Evolutionary conservation across 108 stramenopile genomes (phyloP).

Genomic region (Nitzschia putrida): DNA sequence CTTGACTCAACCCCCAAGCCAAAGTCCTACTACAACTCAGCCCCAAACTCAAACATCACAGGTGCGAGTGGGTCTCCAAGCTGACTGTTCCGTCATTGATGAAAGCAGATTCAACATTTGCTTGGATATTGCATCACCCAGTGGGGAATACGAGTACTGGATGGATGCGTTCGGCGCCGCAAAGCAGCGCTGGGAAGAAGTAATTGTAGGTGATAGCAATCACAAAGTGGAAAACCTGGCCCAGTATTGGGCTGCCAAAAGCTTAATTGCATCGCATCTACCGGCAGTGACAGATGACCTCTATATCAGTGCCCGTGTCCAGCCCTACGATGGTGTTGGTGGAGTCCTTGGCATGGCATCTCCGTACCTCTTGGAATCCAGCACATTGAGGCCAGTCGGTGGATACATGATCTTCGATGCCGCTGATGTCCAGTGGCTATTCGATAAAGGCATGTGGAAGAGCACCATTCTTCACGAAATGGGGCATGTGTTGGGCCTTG

Average conservation of each 20-base stretch:
- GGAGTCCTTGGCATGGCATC: neutral
- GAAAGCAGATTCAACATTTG: constrained; percentile 24
- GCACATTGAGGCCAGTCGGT: constrained; percentile 4
- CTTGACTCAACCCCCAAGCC: too few species aligned
- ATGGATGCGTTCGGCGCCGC: constrained; percentile 28
- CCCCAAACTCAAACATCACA: constrained; percentile 1
- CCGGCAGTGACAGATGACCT: constrained; percentile 8
- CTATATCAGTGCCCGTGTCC: neutral
- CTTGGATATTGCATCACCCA: constrained; percentile 15
- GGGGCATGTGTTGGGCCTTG: constrained; percentile 50
- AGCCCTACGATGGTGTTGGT: constrained; percentile 1
- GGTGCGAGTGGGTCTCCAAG: constrained; percentile 4
- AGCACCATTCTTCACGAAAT: constrained; percentile 45
- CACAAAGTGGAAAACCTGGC: neutral
- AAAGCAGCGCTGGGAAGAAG: constrained; percentile 16
- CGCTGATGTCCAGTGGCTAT: constrained; percentile 1
- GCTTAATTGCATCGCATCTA: neutral
- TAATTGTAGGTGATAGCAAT: constrained; percentile 21
- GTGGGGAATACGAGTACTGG: constrained; percentile 1
- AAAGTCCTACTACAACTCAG: too few species aligned
- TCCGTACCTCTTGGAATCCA: constrained; percentile 3
- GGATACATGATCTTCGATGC: constrained; percentile 21
- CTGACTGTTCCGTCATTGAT: constrained; percentile 7
- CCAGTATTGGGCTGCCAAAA: neutral
- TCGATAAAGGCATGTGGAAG: neutral